These are phyloP conservation scores for Cardamine occulta DNA, from an alignment of 345 rosid genomes.

Conservation along the genomic window DNA sequence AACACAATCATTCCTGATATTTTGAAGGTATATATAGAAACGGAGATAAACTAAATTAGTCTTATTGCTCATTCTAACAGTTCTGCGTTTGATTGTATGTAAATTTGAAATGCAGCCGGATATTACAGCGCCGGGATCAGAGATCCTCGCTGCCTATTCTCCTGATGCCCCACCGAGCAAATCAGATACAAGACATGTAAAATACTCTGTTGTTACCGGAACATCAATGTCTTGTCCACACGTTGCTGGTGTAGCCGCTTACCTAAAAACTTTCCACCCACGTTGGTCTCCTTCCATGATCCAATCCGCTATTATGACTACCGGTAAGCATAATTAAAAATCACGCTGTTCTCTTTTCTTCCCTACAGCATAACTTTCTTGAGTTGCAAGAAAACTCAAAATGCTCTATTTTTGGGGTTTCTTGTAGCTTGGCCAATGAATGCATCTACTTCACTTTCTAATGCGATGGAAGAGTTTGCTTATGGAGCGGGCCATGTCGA, in stretches of 20 bases:
- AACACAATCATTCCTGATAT: slow-evolving; percentile 49
- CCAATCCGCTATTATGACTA: slow-evolving; percentile 55
- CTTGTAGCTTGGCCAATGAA: slow-evolving; percentile 46
- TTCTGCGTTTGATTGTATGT: not conserved
- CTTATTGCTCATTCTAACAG: not conserved
- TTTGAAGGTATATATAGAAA: slow-evolving; percentile 50
- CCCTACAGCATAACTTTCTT: slow-evolving; percentile 7
- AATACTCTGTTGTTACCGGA: slow-evolving; percentile 42
- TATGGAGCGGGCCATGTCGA: slow-evolving; percentile 51
- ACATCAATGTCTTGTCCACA: slow-evolving; percentile 64
- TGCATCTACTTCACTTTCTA: not conserved
- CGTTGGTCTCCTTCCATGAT: slow-evolving; percentile 63
- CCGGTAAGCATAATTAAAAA: slow-evolving; percentile 33
- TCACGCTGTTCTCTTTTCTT: not conserved
- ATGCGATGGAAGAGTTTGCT: slow-evolving; percentile 32
- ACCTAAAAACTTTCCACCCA: slow-evolving; percentile 53
- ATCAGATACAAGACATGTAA: slow-evolving; percentile 35
- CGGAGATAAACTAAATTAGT: not conserved
- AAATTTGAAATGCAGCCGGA: slow-evolving; percentile 55
- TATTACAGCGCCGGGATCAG: slow-evolving; percentile 58
- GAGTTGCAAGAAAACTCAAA: not conserved
- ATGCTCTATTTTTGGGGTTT: not conserved
- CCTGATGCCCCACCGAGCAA: slow-evolving; percentile 9
- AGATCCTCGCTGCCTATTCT: slow-evolving; percentile 62
- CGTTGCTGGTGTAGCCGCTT: slow-evolving; percentile 50